phyloP scores from a whole-genome alignment of 2,329 filamentous ascomycete genomes.

The Metarhizium robertsii region DNA sequence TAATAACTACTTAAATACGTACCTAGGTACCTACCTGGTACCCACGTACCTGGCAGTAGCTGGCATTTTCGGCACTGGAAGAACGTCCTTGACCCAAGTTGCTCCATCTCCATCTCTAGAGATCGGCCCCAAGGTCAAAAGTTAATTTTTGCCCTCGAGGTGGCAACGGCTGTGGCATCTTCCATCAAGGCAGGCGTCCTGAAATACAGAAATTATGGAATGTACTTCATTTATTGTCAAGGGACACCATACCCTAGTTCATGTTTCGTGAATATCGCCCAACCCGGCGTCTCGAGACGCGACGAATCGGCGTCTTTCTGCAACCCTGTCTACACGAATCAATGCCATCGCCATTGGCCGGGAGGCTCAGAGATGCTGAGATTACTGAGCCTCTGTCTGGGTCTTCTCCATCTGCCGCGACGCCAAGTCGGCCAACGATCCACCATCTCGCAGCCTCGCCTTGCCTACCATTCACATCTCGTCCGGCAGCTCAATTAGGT shows the following conservation, averaged over 20 bases:
- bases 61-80: too few species aligned
- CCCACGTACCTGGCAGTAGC: too few species aligned
- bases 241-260: background rate
- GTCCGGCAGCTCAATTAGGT: background rate
- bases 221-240: background rate
- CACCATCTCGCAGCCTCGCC: slow-evolving; percentile 4
- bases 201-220: background rate
- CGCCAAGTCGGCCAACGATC: slow-evolving; percentile 4
- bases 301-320: slow-evolving; percentile 2
- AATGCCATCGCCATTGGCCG: background rate
- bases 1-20: too few species aligned
- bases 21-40: too few species aligned
- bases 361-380: background rate
- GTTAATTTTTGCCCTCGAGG: background rate
- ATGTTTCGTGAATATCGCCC: background rate
- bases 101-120: background rate
- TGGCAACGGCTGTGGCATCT: background rate
- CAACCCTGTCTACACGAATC: background rate
- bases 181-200: background rate
- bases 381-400: background rate
- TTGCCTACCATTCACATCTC: background rate
- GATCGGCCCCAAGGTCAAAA: background rate
- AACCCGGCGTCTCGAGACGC: background rate
- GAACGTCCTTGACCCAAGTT: background rate
- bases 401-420: slow-evolving; percentile 1